Evolutionary conservation across 306 rosid genomes (phyloP), one percentile per base, ranked within the genome.

Genomic region (Betula pendula): DNA sequence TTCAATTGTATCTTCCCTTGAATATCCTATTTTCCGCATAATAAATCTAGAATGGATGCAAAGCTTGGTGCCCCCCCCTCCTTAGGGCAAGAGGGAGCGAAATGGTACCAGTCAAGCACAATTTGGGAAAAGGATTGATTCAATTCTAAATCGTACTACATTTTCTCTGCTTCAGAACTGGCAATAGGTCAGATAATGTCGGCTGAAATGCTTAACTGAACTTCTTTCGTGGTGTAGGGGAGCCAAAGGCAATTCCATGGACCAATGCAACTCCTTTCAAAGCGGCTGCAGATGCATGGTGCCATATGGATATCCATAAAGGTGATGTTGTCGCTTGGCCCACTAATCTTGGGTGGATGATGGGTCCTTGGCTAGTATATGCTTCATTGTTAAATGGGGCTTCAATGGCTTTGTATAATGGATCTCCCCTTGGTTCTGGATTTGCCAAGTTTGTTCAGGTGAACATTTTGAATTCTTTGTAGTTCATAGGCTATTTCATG

Each of bases 301-400:
- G 95, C 85, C 93, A 95, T 84, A 65, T 83, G 88, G 97, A 92
- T 80, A 71, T 95, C 76, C 92, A 72, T 70, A 88, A 75, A 88
- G 97, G 97, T 52, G 98, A 95, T 78, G 50, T 90, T 33, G 90
- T 95, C 43, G 87, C 85, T 79, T 95, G 97, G 98, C 98, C 98
- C 70, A 95, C 97, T 77, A 95, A 95, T 87, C 97, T 95, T 77
- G 98, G 98, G 76, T 92, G 98, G 98, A 95, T 95, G 98, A 95
- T 95, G 98, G 97, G 98, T 63, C 98, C 98, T 56, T 95, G 98
- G 98, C 86, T 95, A 29, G 89, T 95, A 72, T 95, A 92, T 84
- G 97, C 97, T 59, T 90, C 98, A 63, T 85, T 95, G 79, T 77
- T 95, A 72, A 95, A 92, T 84, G 96, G 96, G 60, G 98, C 97